phyloP scores from a whole-genome alignment of 805 yeast genomes.

The Torulaspora delbrueckii region DNA sequence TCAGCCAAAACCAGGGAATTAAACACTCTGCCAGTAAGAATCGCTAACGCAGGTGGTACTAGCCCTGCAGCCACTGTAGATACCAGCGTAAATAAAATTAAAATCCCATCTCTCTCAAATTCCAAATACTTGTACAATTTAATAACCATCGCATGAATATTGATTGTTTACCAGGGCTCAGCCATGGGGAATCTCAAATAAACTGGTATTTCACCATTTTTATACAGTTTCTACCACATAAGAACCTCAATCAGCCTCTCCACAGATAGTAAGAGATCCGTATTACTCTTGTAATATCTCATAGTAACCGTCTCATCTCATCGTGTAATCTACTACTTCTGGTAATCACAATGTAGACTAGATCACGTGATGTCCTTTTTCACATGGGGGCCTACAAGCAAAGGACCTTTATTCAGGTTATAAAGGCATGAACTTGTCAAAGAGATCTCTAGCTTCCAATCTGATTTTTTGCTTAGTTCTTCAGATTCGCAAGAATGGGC shows the following conservation, averaged over 20 bases:
- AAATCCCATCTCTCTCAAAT: constrained; percentile 21
- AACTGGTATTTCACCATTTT: background rate
- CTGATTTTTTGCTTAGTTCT: background rate
- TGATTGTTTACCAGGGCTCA: background rate
- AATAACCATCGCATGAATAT: background rate
- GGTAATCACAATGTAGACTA: constrained; percentile 4
- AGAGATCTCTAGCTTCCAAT: background rate
- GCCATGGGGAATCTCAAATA: background rate
- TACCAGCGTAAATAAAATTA: constrained; percentile 30
- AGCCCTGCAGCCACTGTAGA: constrained; percentile 50
- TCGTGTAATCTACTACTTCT: background rate
- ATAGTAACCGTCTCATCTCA: background rate
- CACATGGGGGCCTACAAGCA: constrained; percentile 4
- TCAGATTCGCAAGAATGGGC: background rate
- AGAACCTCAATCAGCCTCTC: background rate
- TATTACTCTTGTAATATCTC: background rate
- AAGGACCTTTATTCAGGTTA: background rate
- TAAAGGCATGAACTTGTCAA: background rate
- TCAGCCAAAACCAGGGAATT: constrained; percentile 36
- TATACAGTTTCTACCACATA: background rate
- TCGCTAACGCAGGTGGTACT: constrained; percentile 56
- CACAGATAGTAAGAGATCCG: background rate
- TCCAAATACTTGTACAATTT: constrained; percentile 25
- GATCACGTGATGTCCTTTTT: constrained; percentile 1
- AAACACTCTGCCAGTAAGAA: constrained; percentile 65